Evolutionary conservation across 192 early-diverging fungal species (phyloP).

Genomic region (Coemansia sp.): DNA sequence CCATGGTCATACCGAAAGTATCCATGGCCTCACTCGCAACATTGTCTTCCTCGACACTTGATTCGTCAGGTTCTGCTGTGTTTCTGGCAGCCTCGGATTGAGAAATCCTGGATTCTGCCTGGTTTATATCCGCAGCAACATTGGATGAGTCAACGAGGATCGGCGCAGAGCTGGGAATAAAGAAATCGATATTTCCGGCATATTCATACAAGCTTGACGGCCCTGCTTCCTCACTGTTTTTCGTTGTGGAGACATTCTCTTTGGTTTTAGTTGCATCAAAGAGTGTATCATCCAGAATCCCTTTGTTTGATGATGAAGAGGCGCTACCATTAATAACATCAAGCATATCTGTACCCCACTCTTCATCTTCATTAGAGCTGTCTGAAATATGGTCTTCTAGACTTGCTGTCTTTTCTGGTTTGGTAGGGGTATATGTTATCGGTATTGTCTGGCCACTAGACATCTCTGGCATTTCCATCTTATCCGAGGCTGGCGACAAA

Average conservation of each 20-base stretch:
- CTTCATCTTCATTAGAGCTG: neutral
- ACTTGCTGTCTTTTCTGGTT: neutral
- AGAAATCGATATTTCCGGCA: neutral
- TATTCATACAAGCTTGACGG: neutral
- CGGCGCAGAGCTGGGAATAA: neutral
- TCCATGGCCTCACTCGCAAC: constrained; percentile 8
- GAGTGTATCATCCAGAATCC: neutral
- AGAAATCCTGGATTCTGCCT: neutral
- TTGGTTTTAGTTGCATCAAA: neutral
- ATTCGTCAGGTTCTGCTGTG: neutral
- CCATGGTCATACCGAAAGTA: constrained; percentile 28
- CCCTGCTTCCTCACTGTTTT: neutral
- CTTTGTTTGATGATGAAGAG: neutral
- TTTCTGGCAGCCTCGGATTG: neutral
- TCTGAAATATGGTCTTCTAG: neutral
- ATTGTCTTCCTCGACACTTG: constrained; percentile 1
- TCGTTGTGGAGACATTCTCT: neutral
- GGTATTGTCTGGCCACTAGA: neutral
- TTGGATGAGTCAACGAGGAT: neutral
- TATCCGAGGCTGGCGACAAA: no score
- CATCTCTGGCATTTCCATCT: neutral
- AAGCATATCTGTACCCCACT: neutral
- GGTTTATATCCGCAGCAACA: neutral
- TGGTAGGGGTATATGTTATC: neutral
- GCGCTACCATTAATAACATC: neutral